These are phyloP conservation scores for Pythium volutum DNA, from an alignment of 352 stramenopile species.

Conservation along the genomic window DNA sequence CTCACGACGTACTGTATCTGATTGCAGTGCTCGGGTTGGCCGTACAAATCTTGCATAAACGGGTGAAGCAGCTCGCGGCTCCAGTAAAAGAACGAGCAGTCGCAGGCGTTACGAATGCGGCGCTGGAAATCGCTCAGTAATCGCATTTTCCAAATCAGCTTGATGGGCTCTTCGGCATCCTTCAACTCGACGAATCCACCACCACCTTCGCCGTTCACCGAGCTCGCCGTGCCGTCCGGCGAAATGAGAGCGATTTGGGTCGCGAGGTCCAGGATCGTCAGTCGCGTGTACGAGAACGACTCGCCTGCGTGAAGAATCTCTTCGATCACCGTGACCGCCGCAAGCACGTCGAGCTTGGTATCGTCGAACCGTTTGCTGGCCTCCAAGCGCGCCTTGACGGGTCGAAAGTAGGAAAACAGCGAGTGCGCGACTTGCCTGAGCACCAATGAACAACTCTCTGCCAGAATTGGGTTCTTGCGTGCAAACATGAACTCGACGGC, in stretches of 20 bases:
- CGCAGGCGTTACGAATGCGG: slow-evolving; percentile 79
- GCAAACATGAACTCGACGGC: slow-evolving; percentile 92
- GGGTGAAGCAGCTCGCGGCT: slow-evolving; percentile 85
- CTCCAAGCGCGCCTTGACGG: slow-evolving; percentile 78
- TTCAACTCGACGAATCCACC: slow-evolving; percentile 46
- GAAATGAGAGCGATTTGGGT: slow-evolving; percentile 81
- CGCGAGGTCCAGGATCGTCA: slow-evolving; percentile 77
- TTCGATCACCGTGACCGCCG: slow-evolving; percentile 81
- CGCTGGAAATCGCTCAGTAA: slow-evolving; percentile 89
- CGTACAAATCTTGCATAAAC: slow-evolving; percentile 85
- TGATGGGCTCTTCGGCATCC: slow-evolving; percentile 66
- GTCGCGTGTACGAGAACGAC: slow-evolving; percentile 82
- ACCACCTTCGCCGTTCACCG: slow-evolving; percentile 36
- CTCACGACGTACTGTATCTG: slow-evolving; percentile 82
- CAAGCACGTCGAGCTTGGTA: slow-evolving; percentile 82
- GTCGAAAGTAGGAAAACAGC: slow-evolving; percentile 77
- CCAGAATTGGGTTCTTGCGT: slow-evolving; percentile 79
- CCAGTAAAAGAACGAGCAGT: slow-evolving; percentile 94
- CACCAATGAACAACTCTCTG: slow-evolving; percentile 69
- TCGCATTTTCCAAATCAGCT: slow-evolving; percentile 83
- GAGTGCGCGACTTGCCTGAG: slow-evolving; percentile 78
- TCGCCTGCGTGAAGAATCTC: slow-evolving; percentile 79
- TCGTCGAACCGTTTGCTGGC: slow-evolving; percentile 86
- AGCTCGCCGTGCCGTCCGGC: slow-evolving; percentile 41
- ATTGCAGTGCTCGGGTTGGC: slow-evolving; percentile 72